Conservation (phyloP, 2,329 filamentous ascomycete genomes). For the Chaetomium strumarium region DNA sequence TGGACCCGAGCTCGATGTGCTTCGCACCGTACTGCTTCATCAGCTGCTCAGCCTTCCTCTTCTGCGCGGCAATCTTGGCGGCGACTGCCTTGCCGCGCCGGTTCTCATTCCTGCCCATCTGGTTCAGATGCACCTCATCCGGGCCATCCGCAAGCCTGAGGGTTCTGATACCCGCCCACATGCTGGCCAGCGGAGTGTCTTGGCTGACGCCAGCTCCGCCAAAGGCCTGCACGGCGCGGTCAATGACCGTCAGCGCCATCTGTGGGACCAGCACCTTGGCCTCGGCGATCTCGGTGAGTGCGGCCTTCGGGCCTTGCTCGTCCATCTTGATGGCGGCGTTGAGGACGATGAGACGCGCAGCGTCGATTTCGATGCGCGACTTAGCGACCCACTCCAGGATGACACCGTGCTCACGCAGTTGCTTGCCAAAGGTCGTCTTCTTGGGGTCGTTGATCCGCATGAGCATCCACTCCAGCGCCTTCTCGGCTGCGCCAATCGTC, state of each 20-base stretch:
- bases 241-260: conserved; percentile 79
- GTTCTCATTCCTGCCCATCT: conserved; percentile 77
- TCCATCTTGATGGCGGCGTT: conserved; percentile 97
- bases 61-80: conserved; percentile 58
- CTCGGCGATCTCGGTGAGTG: conserved; percentile 88
- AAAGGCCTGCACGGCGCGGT: conserved; percentile 89
- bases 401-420: conserved; percentile 81
- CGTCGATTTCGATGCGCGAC: conserved; percentile 89
- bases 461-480: conserved; percentile 90
- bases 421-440: conserved; percentile 89
- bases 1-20: conserved; percentile 45
- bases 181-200: conserved; percentile 82
- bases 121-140: conserved; percentile 87
- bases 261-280: conserved; percentile 88
- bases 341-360: conserved; percentile 80
- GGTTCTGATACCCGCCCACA: conserved; percentile 77
- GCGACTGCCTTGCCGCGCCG: conserved; percentile 57
- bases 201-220: conserved; percentile 88
- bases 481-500: conserved; percentile 84
- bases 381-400: conserved; percentile 93
- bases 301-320: conserved; percentile 77
- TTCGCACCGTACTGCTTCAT: conserved; percentile 51
- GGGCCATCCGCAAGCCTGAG: conserved; percentile 86
- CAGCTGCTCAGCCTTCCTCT: conserved; percentile 58
- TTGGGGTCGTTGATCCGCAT: conserved; percentile 85